A percentile compares a stretch with the other conserved stretches of the same genome.
These are phyloP conservation scores for Solanum lignicaule DNA, from an alignment of 257 asterid species.

Conservation along the genomic window DNA sequence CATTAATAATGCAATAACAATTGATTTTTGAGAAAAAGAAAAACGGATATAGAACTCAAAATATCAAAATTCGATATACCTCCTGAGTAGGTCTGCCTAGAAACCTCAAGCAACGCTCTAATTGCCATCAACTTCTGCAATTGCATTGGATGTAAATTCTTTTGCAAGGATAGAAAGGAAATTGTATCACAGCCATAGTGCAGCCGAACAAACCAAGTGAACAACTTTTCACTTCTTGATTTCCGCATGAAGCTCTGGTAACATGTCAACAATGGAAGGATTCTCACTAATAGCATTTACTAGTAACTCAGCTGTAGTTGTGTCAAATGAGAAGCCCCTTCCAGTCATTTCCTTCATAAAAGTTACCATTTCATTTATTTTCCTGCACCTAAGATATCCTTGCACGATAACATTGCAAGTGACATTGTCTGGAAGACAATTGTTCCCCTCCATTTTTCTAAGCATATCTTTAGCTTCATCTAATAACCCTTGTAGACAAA, in stretches of 20 bases:
- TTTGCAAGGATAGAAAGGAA: neutral
- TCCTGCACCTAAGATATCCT: neutral
- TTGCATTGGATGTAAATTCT: neutral
- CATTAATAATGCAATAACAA: too few relatives aligned
- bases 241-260: neutral
- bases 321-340: neutral
- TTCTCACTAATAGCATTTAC: neutral
- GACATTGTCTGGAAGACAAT: neutral
- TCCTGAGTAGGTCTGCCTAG: neutral
- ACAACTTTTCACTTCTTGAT: neutral
- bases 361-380: neutral
- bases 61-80: neutral
- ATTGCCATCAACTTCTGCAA: neutral
- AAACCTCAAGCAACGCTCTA: neutral
- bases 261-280: neutral
- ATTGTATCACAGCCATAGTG: neutral
- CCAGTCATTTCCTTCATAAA: neutral
- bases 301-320: neutral
- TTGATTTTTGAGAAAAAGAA: neutral
- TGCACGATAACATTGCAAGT: neutral
- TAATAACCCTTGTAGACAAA: neutral
- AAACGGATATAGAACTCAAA: neutral
- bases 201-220: neutral
- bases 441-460: neutral
- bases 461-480: neutral